These are phyloP conservation scores for Boletus sp. DNA, from an alignment of 768 basidiomycete species.

Conservation along the genomic window DNA sequence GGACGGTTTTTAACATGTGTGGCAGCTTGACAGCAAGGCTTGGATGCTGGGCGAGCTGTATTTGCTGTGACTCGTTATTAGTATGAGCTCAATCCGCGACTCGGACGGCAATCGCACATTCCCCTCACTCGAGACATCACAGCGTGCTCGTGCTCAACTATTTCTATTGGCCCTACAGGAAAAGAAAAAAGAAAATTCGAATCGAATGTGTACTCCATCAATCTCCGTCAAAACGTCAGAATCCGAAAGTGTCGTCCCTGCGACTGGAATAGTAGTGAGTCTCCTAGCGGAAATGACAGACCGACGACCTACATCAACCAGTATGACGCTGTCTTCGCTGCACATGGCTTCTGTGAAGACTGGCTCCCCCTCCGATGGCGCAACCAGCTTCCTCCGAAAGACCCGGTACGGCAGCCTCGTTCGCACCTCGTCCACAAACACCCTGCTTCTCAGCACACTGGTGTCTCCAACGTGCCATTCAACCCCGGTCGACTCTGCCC, in stretches of 20 bases:
- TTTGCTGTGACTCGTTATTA: slow-evolving; percentile 17
- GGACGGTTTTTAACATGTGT: slow-evolving; percentile 24
- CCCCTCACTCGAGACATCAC: slow-evolving; percentile 4
- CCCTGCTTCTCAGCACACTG: slow-evolving; percentile 25
- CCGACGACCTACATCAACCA: slow-evolving; percentile 43
- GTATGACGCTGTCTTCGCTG: slow-evolving; percentile 54
- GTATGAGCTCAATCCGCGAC: slow-evolving; percentile 26
- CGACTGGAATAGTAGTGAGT: slow-evolving; percentile 9
- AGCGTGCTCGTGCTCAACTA: too few species aligned
- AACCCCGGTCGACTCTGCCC: slow-evolving; percentile 9
- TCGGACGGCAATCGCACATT: slow-evolving; percentile 22
- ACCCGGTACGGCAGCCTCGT: slow-evolving; percentile 50
- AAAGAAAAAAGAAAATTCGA: not conserved
- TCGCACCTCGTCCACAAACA: slow-evolving; percentile 42
- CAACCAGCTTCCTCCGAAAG: slow-evolving; percentile 24
- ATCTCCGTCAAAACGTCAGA: slow-evolving; percentile 25
- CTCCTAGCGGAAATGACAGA: not conserved
- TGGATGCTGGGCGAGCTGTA: slow-evolving; percentile 19
- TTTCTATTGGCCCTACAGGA: not conserved
- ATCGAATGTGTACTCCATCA: not conserved
- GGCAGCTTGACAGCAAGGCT: slow-evolving; percentile 11
- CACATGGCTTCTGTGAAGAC: slow-evolving; percentile 43
- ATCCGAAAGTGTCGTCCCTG: slow-evolving; percentile 26
- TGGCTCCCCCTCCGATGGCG: slow-evolving; percentile 5
- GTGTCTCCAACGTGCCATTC: slow-evolving; percentile 28